Conservation (phyloP, 345 rosid species). For the Boechera retrofracta region DNA sequence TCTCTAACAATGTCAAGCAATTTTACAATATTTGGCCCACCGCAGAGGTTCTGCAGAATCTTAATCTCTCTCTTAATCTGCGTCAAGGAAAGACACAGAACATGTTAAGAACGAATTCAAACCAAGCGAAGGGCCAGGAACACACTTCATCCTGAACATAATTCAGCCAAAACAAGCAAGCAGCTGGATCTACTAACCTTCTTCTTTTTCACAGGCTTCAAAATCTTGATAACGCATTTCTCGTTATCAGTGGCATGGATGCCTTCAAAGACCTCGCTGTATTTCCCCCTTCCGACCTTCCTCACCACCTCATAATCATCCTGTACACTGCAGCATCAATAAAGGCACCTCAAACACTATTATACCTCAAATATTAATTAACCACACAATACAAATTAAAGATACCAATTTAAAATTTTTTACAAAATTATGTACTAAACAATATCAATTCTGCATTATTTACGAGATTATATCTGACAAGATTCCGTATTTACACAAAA, state of each 20-base stretch:
- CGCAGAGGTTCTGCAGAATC: conserved; percentile 95
- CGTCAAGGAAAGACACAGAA: conserved; percentile 26
- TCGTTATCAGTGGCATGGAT: conserved; percentile 78
- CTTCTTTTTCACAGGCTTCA: conserved; percentile 98
- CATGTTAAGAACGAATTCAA: not conserved
- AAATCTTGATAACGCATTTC: conserved; percentile 92
- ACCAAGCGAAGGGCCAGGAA: not conserved
- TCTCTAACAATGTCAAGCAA: conserved; percentile 97
- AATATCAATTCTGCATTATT: not conserved
- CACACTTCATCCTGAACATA: not conserved
- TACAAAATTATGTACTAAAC: too few species aligned
- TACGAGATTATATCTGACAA: not conserved
- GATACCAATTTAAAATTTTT: not conserved
- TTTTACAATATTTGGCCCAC: conserved; percentile 93
- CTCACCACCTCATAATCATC: conserved; percentile 95
- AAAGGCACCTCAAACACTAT: conserved; percentile 4
- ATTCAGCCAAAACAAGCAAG: not conserved
- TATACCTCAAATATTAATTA: not conserved
- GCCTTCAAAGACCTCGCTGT: conserved; percentile 97
- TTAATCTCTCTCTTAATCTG: conserved; percentile 99
- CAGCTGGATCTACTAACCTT: conserved; percentile 56
- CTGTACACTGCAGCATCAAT: conserved; percentile 67
- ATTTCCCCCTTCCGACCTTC: conserved; percentile 96
- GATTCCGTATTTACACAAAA: not conserved
- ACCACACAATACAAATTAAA: conserved; percentile 3